Base-by-base conservation (phyloP, 2,329 filamentous ascomycete genomes). In the Sporothrix globosa region DNA sequence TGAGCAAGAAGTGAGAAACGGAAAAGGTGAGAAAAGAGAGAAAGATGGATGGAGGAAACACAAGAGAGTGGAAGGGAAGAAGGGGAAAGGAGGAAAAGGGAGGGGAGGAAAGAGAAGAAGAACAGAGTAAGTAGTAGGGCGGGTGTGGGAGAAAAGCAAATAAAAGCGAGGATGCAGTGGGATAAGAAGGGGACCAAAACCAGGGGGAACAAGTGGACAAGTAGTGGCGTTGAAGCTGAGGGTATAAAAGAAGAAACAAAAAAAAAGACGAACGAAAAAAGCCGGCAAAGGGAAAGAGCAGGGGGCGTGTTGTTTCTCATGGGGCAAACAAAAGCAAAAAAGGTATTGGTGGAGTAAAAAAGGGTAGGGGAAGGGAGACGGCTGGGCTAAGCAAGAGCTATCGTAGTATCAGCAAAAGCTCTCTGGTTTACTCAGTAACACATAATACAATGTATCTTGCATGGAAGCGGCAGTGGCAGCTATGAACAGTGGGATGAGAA, bases 281-380 rank as follows among this genome's bases (percentile, higher is more conserved):
- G 46, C 63, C 63, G 46, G 52, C 46, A 63, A 63, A 27, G 21
- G 58, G 58, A 39, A 63, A 63, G 34, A 41, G 7, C 58, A 63
- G 58, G 58, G 61, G 46, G 44, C 17, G 46, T 52, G 46, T 21
- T 52, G 63, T 66, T 52, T 41, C 63, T 52, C 46, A 52, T 66
- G 63, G 39, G 63, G 27, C 24, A 53, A 46, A 11, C 21, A 13
- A 3, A 10, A 48, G 13, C 41, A 48, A 14, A 60, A 60, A 58
- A 10, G 54, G 54, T 17, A 41, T 13, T 48, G 63, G 63, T 66
- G 63, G 63, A 66, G 63, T n/a, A 34, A n/a, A 65, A 65, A 58
- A 44, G 46, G 48, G 24, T 21, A 41, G 44, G 44, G 46, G 14
- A 68, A 58, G 13, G n/a, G n/a, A 34, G n/a, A 13, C 11, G 4